Evolutionary conservation across 2,329 filamentous ascomycete species (phyloP).

Genomic region (Colletotrichum costaricense): DNA sequence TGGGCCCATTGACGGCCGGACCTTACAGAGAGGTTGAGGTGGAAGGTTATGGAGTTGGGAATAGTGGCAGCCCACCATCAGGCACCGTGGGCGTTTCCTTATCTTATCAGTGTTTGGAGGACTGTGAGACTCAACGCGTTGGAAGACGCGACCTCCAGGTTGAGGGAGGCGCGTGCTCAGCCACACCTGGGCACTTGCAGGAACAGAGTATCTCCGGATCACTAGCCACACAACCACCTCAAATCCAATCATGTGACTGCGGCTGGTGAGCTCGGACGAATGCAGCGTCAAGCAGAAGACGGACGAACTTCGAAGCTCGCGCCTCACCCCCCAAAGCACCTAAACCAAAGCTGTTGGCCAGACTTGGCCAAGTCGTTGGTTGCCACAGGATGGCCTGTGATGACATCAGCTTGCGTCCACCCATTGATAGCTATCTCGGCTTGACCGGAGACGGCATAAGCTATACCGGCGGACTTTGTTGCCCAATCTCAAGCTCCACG

Average conservation of each 20-base stretch:
- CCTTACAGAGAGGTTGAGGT: background rate
- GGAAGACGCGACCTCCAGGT: slow-evolving; percentile 4
- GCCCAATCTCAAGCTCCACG: slow-evolving; percentile 4
- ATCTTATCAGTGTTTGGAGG: slow-evolving; percentile 24
- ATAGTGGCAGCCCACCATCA: slow-evolving; percentile 15
- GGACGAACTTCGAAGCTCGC: slow-evolving; percentile 8
- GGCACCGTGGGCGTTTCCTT: background rate
- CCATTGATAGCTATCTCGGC: background rate
- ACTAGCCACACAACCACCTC: background rate
- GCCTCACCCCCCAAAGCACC: background rate
- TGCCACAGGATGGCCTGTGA: slow-evolving; percentile 21
- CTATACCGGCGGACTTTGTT: background rate
- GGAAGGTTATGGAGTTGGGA: background rate
- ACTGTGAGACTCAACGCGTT: background rate
- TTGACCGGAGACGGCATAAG: background rate
- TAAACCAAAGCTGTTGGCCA: background rate
- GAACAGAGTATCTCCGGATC: no score
- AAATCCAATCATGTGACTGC: background rate
- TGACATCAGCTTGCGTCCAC: slow-evolving; percentile 25
- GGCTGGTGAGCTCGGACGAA: background rate
- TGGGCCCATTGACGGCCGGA: background rate
- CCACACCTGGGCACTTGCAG: background rate
- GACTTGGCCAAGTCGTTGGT: background rate
- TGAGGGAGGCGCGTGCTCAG: background rate
- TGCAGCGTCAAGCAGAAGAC: background rate